Conservation (phyloP, 192 early-diverging fungal genomes). For the Coemansia sp. region DNA sequence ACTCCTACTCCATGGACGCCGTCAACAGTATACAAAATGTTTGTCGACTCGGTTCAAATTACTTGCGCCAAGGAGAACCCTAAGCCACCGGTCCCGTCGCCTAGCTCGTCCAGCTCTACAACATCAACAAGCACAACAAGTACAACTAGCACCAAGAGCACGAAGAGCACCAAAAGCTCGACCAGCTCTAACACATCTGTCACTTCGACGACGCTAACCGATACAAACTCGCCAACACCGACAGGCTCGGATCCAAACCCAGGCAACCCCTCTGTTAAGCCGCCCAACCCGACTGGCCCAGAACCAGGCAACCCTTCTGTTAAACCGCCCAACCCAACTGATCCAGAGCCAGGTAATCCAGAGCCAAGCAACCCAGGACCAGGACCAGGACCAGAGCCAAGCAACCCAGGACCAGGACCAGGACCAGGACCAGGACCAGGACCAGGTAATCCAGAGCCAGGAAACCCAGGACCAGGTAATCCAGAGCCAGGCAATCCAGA, state of each 20-base stretch:
- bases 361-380: too few species aligned
- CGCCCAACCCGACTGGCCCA: background rate
- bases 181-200: background rate
- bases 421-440: too few species aligned
- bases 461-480: too few species aligned
- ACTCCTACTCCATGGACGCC: conserved; percentile 60
- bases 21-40: conserved; percentile 58
- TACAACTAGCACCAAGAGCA: background rate
- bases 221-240: background rate
- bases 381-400: too few species aligned
- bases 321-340: background rate
- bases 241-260: background rate
- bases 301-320: background rate
- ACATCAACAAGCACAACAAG: background rate
- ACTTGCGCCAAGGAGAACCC: conserved; percentile 11
- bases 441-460: too few species aligned
- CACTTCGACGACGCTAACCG: background rate
- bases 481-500: too few species aligned
- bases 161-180: background rate
- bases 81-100: background rate
- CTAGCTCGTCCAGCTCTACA: background rate
- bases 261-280: background rate
- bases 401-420: too few species aligned
- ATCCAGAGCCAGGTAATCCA: background rate
- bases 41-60: conserved; percentile 58